These are phyloP conservation scores for Hypholoma sublateritium DNA, from an alignment of 768 basidiomycete species.

Conservation along the genomic window DNA sequence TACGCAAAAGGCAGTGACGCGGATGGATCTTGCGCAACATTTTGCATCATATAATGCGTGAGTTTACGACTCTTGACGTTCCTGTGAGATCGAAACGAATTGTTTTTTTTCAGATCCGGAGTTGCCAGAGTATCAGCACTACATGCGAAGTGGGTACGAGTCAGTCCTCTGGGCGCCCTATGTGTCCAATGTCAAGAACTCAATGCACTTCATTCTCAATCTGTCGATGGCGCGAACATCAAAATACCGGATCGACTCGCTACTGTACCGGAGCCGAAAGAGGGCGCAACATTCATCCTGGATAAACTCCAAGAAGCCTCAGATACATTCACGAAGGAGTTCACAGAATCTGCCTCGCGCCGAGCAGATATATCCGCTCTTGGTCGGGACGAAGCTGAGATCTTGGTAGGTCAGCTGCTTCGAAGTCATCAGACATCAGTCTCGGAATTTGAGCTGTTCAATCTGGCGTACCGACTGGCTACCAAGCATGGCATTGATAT, in stretches of 20 bases:
- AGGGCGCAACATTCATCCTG: constrained; percentile 43
- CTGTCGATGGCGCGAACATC: constrained; percentile 64
- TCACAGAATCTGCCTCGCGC: constrained; percentile 29
- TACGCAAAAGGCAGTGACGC: constrained; percentile 43
- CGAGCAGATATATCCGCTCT: constrained; percentile 21
- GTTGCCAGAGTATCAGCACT: constrained; percentile 57
- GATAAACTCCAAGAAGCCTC: constrained; percentile 51
- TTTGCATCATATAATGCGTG: constrained; percentile 68
- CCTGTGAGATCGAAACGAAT: background rate
- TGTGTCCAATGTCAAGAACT: constrained; percentile 69
- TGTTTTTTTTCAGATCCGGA: constrained; percentile 39
- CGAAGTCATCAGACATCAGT: constrained; percentile 51
- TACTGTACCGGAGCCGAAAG: constrained; percentile 46
- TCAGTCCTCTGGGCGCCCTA: constrained; percentile 55
- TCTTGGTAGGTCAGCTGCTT: constrained; percentile 45
- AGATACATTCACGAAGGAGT: constrained; percentile 42
- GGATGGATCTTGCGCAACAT: constrained; percentile 60
- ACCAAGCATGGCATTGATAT: constrained; percentile 44
- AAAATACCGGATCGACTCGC: constrained; percentile 56
- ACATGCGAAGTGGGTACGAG: constrained; percentile 60
- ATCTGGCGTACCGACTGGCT: constrained; percentile 45
- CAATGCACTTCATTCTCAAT: constrained; percentile 69
- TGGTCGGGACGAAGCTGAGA: constrained; percentile 36
- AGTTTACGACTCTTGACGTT: constrained; percentile 11
- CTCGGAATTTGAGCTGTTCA: constrained; percentile 63